Evolutionary conservation across 2,329 filamentous ascomycete species (phyloP).

Genomic region (Claviceps arundinis): DNA sequence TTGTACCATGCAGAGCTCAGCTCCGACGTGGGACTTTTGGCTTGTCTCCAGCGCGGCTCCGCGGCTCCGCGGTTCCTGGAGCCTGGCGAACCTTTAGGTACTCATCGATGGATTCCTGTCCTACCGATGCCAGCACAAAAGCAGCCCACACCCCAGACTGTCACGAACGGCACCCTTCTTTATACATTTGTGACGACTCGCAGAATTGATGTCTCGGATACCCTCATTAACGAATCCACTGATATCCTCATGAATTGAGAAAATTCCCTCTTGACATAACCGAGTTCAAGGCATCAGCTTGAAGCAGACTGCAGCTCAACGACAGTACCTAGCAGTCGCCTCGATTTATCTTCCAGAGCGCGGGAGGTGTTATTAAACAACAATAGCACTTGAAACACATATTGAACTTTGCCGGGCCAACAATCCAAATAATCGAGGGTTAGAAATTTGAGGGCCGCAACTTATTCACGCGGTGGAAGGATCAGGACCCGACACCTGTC

Average conservation of each 20-base stretch:
- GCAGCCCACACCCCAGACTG: constrained; percentile 10
- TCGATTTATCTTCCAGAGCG: no score
- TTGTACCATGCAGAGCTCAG: constrained; percentile 10
- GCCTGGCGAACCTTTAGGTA: constrained; percentile 4
- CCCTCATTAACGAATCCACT: background rate
- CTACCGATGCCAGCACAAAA: constrained; percentile 10
- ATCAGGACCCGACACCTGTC: background rate
- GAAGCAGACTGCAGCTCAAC: background rate
- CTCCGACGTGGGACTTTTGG: constrained; percentile 10
- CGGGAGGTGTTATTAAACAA: background rate
- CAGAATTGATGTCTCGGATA: background rate
- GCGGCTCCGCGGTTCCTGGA: background rate
- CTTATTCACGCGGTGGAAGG: background rate
- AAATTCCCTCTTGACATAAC: background rate
- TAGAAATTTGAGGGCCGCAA: background rate
- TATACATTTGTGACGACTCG: background rate
- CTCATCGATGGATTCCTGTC: constrained; percentile 2
- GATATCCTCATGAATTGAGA: background rate
- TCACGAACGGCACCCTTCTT: background rate
- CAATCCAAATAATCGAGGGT: background rate
- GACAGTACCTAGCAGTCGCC: background rate
- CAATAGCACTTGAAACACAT: background rate
- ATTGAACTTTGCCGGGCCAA: background rate
- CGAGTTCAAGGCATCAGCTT: background rate
- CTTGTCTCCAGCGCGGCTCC: constrained; percentile 7